Conservation (phyloP, 202 grass and related monocot species). For the Panicum hallii region DNA sequence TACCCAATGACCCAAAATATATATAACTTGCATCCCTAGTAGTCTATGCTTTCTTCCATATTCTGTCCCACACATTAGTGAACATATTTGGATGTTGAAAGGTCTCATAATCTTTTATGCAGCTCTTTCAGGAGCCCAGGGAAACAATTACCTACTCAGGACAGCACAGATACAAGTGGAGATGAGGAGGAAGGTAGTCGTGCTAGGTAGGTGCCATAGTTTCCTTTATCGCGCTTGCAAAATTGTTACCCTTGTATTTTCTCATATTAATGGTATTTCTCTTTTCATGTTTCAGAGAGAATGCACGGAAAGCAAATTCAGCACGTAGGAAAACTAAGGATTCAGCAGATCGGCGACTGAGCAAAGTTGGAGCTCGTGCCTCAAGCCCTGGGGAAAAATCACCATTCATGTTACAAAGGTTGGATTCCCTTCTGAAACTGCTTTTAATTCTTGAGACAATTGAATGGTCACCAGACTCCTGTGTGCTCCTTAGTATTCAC, state of each 20-base stretch:
- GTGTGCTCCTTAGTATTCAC: not conserved
- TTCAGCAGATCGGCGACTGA: conserved; percentile 34
- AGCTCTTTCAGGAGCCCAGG: conserved; percentile 57
- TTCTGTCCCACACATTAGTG: conserved; percentile 1
- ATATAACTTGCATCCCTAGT: no score
- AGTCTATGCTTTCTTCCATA: not conserved
- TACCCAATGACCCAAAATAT: no score
- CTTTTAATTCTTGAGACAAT: conserved; percentile 21
- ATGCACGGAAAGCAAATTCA: conserved; percentile 53
- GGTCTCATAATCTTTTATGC: conserved; percentile 32
- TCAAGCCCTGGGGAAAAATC: conserved; percentile 51
- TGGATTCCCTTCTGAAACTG: conserved; percentile 15
- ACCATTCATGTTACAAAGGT: conserved; percentile 43
- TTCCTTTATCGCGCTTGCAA: conserved; percentile 3
- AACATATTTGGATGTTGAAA: conserved; percentile 33
- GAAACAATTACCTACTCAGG: conserved; percentile 49
- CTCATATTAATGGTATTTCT: not conserved
- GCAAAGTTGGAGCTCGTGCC: conserved; percentile 34
- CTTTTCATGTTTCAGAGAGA: conserved; percentile 47
- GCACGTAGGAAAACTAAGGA: conserved; percentile 62
- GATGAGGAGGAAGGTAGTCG: conserved; percentile 58
- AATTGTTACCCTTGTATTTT: not conserved
- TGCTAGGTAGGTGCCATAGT: conserved; percentile 62
- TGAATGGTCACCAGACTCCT: not conserved
- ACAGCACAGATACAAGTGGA: conserved; percentile 55